Conservation (phyloP, 2,329 filamentous ascomycete species). For the Fusarium multiceps region DNA sequence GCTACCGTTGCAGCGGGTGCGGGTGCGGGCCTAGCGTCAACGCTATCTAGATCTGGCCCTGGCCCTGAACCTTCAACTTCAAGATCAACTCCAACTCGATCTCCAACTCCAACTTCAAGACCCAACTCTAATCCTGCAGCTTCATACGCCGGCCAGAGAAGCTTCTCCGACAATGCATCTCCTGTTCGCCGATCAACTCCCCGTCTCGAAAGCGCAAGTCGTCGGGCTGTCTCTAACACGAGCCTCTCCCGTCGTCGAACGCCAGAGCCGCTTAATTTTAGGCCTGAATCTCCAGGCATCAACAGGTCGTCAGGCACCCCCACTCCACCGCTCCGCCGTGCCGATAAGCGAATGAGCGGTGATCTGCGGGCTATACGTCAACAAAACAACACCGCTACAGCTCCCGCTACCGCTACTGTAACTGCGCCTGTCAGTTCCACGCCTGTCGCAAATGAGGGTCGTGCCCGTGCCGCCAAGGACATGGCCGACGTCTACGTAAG, state of each 20-base stretch:
- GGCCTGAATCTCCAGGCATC: slow-evolving; percentile 73
- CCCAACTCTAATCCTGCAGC: slow-evolving; percentile 23
- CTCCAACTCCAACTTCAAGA: slow-evolving; percentile 25
- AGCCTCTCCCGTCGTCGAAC: slow-evolving; percentile 64
- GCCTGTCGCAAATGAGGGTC: slow-evolving; percentile 87
- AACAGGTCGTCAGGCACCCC: slow-evolving; percentile 53
- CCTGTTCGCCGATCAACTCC: slow-evolving; percentile 38
- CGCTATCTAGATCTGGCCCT: slow-evolving; percentile 21
- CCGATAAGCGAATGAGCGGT: slow-evolving; percentile 75
- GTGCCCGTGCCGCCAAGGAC: slow-evolving; percentile 81
- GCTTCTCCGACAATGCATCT: slow-evolving; percentile 54
- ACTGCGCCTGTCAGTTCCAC: slow-evolving; percentile 54
- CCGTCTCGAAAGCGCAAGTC: slow-evolving; percentile 43
- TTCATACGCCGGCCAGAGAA: slow-evolving; percentile 34
- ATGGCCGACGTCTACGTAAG: slow-evolving; percentile 97
- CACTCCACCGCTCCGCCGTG: slow-evolving; percentile 78
- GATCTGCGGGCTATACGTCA: slow-evolving; percentile 67
- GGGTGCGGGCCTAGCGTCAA: slow-evolving; percentile 32
- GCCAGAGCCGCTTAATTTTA: slow-evolving; percentile 64
- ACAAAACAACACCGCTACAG: slow-evolving; percentile 50
- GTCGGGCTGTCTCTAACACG: slow-evolving; percentile 65
- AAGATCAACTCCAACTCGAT: slow-evolving; percentile 23
- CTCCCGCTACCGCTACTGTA: slow-evolving; percentile 34
- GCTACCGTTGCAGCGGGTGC: slow-evolving; percentile 27
- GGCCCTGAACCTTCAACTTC: slow-evolving; percentile 24